phyloP scores from a whole-genome alignment of 257 asterid species.

The Prunella vulgaris region DNA sequence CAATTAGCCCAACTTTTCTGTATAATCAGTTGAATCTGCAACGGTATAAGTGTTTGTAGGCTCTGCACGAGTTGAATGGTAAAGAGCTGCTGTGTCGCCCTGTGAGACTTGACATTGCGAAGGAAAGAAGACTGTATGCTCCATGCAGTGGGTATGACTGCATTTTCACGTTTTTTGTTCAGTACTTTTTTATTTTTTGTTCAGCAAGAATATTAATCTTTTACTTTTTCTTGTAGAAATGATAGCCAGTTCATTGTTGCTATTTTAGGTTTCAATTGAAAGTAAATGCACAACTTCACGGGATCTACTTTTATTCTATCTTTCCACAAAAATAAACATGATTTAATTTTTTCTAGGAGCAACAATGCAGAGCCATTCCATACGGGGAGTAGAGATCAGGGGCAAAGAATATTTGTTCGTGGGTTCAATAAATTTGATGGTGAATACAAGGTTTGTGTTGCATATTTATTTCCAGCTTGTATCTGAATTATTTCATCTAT shows the following conservation, averaged over 20 bases:
- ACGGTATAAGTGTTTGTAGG: constrained; percentile 36
- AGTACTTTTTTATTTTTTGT: background rate
- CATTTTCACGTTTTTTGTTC: background rate
- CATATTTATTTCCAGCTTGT: background rate
- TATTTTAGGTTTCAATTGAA: background rate
- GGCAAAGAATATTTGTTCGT: constrained; percentile 52
- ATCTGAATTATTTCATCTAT: background rate
- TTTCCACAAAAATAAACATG: background rate
- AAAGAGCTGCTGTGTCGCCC: constrained; percentile 58
- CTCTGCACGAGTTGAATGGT: constrained; percentile 57
- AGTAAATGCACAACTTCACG: background rate
- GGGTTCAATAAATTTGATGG: constrained; percentile 52
- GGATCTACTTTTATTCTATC: background rate
- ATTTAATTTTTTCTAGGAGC: constrained; percentile 26
- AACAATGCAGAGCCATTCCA: constrained; percentile 36
- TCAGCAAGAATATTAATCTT: background rate
- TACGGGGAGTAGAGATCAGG: constrained; percentile 36
- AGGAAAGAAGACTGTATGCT: constrained; percentile 57
- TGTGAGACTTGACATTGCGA: constrained; percentile 60
- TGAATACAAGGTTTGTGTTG: constrained; percentile 47
- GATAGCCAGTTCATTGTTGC: constrained; percentile 26
- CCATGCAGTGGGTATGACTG: constrained; percentile 52
- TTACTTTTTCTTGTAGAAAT: background rate
- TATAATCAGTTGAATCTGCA: background rate
- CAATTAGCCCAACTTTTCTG: background rate